These are phyloP conservation scores for Phalaenopsis aphrodite DNA, from an alignment of 106 monocot species.

Conservation along the genomic window DNA sequence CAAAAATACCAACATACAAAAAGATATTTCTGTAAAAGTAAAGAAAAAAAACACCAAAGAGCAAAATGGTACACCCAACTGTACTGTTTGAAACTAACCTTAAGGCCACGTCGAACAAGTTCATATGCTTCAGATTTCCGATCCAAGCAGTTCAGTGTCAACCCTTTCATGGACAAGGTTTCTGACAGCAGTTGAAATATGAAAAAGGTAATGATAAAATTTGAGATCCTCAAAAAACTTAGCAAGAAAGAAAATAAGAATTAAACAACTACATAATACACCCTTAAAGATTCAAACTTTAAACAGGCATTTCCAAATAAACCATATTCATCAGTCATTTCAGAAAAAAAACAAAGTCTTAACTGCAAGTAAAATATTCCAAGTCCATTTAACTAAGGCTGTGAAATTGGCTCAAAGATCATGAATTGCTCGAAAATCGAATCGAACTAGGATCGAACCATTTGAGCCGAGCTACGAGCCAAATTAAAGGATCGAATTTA, in stretches of 20 bases:
- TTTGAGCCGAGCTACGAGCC: too few species aligned
- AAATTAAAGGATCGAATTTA: too few species aligned
- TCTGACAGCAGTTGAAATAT: constrained; percentile 33
- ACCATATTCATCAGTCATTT: neutral
- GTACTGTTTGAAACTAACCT: constrained; percentile 35
- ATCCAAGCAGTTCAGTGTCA: constrained; percentile 94
- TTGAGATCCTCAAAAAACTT: neutral
- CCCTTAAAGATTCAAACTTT: too few species aligned
- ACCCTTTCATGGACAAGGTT: constrained; percentile 98
- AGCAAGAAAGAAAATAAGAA: neutral
- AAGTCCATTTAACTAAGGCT: too few species aligned
- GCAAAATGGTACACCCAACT: neutral
- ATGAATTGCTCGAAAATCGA: too few species aligned
- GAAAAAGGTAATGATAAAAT: neutral
- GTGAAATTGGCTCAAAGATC: too few species aligned
- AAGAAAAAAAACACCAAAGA: constrained; percentile 1
- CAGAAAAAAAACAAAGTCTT: neutral
- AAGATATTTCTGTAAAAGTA: neutral
- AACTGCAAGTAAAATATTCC: neutral
- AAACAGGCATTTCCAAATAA: too few species aligned
- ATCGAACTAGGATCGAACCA: too few species aligned
- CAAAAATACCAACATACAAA: constrained; percentile 11
- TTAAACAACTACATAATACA: neutral
- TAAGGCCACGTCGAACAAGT: constrained; percentile 89
- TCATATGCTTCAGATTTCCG: constrained; percentile 96